A percentile compares a stretch with the other conserved stretches of the same genome.
Evolutionary conservation across 495 filamentous ascomycete genomes (phyloP).

Genomic region (Penicillium soppii): DNA sequence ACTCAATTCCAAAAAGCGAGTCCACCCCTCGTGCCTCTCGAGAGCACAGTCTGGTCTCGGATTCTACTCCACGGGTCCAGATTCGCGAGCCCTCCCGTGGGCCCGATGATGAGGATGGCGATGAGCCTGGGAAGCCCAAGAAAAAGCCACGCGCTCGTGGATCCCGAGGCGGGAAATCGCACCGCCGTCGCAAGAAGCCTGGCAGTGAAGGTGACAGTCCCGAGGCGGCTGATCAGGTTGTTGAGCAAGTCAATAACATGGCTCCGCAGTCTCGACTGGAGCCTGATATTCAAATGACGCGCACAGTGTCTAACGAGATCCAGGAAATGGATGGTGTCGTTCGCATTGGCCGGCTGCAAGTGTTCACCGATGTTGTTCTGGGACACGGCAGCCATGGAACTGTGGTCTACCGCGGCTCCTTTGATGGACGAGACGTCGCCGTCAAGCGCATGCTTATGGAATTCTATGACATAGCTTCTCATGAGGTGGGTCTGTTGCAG

Average conservation of each 20-base stretch:
- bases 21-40: conserved; percentile 26
- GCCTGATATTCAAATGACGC: conserved; percentile 50
- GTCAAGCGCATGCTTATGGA: conserved; percentile 96
- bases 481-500: conserved; percentile 84
- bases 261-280: conserved; percentile 50
- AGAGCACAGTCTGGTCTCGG: conserved; percentile 16
- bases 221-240: conserved; percentile 43
- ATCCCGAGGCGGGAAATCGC: conserved; percentile 73
- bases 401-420: conserved; percentile 79
- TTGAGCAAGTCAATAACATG: conserved; percentile 39
- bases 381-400: conserved; percentile 85
- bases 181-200: conserved; percentile 60
- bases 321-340: conserved; percentile 51
- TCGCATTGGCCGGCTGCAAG: conserved; percentile 69
- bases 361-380: conserved; percentile 70
- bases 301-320: conserved; percentile 41
- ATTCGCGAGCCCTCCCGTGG: conserved; percentile 46
- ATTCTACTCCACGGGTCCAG: conserved; percentile 34
- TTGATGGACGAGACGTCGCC: conserved; percentile 88
- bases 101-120: conserved; percentile 37
- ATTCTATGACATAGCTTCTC: conserved; percentile 92
- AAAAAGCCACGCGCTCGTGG: conserved; percentile 77
- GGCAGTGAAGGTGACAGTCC: conserved; percentile 40
- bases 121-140: conserved; percentile 58
- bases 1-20: conserved; percentile 21